Percentiles rank a stretch among this genome's conserved stretches.
Evolutionary conservation across 352 stramenopile species (phyloP).

Genomic region (Pythium insidiosum): DNA sequence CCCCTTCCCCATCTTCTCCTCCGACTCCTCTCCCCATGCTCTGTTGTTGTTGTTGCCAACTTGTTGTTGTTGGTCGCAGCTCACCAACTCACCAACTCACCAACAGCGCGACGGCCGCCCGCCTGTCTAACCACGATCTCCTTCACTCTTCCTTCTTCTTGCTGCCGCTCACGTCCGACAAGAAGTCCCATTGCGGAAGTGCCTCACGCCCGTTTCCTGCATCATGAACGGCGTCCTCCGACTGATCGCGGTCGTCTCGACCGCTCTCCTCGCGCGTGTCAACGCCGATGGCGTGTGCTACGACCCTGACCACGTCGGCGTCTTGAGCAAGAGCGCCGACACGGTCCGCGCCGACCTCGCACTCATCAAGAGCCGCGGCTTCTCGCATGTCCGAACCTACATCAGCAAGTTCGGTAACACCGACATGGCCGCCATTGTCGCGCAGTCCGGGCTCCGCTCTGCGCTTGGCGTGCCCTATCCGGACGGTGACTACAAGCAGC

Average conservation of each 20-base stretch:
- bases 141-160: slow-evolving; percentile 15
- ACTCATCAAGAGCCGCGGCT: slow-evolving; percentile 38
- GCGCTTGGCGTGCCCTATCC: slow-evolving; percentile 44
- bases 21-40: too few species aligned
- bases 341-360: slow-evolving; percentile 35
- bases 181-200: neutral
- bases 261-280: slow-evolving; percentile 24
- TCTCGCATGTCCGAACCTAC: slow-evolving; percentile 61
- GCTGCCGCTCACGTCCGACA: slow-evolving; percentile 3
- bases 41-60: too few species aligned
- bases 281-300: slow-evolving; percentile 65
- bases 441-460: slow-evolving; percentile 29
- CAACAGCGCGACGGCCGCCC: too few species aligned
- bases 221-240: slow-evolving; percentile 31
- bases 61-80: neutral
- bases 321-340: slow-evolving; percentile 25
- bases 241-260: slow-evolving; percentile 23
- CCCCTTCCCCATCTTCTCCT: too few species aligned
- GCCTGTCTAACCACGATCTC: too few species aligned
- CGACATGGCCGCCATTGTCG: slow-evolving; percentile 44
- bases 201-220: too few species aligned
- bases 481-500: slow-evolving; percentile 29
- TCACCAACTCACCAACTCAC: too few species aligned
- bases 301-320: slow-evolving; percentile 42
- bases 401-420: slow-evolving; percentile 46